Percentiles rank a stretch among this genome's conserved stretches.
These are phyloP conservation scores for Claviceps sp. DNA, from an alignment of 2,329 filamentous ascomycete genomes.

Conservation along the genomic window DNA sequence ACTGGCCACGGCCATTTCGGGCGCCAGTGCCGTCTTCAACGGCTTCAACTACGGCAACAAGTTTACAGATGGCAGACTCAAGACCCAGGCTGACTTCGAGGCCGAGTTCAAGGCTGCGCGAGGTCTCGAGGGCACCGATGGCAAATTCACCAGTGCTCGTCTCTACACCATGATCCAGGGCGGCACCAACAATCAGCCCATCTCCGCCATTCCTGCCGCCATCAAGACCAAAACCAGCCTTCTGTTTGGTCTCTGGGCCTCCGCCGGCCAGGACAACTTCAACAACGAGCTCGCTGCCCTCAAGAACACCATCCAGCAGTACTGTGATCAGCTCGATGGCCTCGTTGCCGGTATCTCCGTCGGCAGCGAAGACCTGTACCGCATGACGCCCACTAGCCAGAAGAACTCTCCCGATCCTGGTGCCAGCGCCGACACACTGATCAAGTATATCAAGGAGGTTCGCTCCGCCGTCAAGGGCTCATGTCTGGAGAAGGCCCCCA, in stretches of 20 bases:
- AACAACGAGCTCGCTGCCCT: constrained; percentile 64
- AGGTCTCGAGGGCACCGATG: constrained; percentile 46
- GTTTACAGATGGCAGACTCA: constrained; percentile 45
- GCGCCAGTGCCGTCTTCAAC: constrained; percentile 29
- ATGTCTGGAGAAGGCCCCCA: constrained; percentile 36
- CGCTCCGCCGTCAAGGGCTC: constrained; percentile 51
- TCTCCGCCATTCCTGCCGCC: constrained; percentile 66
- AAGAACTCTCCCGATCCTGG: constrained; percentile 49
- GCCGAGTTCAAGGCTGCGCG: constrained; percentile 54
- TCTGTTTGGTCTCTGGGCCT: constrained; percentile 75
- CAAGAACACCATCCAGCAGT: constrained; percentile 51
- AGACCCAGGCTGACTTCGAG: constrained; percentile 53
- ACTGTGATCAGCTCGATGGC: constrained; percentile 50
- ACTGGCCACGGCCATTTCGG: constrained; percentile 21
- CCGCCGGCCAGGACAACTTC: constrained; percentile 48
- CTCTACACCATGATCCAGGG: constrained; percentile 67
- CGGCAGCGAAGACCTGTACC: constrained; percentile 78
- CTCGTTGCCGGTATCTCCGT: constrained; percentile 73
- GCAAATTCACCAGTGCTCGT: constrained; percentile 52
- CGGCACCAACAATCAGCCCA: constrained; percentile 52
- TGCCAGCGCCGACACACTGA: constrained; percentile 45
- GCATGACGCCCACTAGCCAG: constrained; percentile 57
- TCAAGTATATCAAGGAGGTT: constrained; percentile 57
- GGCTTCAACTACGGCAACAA: constrained; percentile 65
- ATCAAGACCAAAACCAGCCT: constrained; percentile 67